These are phyloP conservation scores for Aspergillus baeticus DNA, from an alignment of 495 filamentous ascomycete species.

Conservation along the genomic window DNA sequence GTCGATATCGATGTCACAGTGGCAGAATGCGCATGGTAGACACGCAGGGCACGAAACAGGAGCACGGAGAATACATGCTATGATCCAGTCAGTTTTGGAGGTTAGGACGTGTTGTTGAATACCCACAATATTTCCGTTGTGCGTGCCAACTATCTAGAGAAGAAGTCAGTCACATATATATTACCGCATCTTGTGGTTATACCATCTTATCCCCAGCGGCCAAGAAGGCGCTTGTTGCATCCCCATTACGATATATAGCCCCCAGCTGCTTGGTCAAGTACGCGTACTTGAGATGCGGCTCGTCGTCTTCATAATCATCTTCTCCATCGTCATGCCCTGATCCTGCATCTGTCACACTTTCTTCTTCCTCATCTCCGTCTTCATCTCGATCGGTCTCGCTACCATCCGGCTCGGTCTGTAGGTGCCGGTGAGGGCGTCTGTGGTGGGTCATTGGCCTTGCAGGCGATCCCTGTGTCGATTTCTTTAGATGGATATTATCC, in stretches of 20 bases:
- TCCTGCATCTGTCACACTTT: slow-evolving; percentile 31
- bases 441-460: slow-evolving; percentile 10
- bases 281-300: slow-evolving; percentile 90
- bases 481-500: slow-evolving; percentile 22
- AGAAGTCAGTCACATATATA: slow-evolving; percentile 16
- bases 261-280: slow-evolving; percentile 76
- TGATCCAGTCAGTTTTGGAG: slow-evolving; percentile 22
- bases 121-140: slow-evolving; percentile 95
- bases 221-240: slow-evolving; percentile 86
- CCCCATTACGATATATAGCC: slow-evolving; percentile 86
- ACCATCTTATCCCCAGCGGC: slow-evolving; percentile 97
- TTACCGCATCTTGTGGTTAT: slow-evolving; percentile 11
- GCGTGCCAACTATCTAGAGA: slow-evolving; percentile 82
- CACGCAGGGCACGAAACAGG: slow-evolving; percentile 70
- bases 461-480: slow-evolving; percentile 20
- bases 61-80: slow-evolving; percentile 87
- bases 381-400: slow-evolving; percentile 11
- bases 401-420: slow-evolving; percentile 18
- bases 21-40: slow-evolving; percentile 88
- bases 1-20: slow-evolving; percentile 87
- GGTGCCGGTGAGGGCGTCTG: slow-evolving; percentile 20
- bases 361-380: slow-evolving; percentile 22
- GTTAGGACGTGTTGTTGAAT: slow-evolving; percentile 4
- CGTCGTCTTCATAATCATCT: slow-evolving; percentile 89
- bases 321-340: slow-evolving; percentile 59